Evolutionary conservation across 2,329 filamentous ascomycete genomes (phyloP).

Genomic region (Cladosporium sp.): DNA sequence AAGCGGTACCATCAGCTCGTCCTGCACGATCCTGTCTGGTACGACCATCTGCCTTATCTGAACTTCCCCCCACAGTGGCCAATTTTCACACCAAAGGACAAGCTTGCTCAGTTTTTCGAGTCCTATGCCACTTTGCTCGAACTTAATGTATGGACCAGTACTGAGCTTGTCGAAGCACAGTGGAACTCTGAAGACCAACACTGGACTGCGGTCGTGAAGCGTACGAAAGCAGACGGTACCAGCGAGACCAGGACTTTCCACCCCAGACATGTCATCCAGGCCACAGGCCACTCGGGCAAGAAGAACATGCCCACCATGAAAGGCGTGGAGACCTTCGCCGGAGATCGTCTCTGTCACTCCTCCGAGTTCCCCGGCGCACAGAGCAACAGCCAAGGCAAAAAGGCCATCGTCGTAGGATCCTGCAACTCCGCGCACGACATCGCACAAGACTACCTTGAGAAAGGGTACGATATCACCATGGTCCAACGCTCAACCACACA

Average conservation of each 20-base stretch:
- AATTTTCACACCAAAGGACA: constrained; percentile 67
- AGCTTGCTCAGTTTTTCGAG: constrained; percentile 65
- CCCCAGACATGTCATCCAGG: constrained; percentile 61
- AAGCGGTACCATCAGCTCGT: constrained; percentile 42
- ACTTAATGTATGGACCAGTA: constrained; percentile 62
- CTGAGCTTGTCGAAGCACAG: constrained; percentile 24
- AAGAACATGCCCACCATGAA: constrained; percentile 45
- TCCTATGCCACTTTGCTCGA: constrained; percentile 60
- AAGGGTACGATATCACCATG: constrained; percentile 41
- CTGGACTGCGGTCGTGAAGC: constrained; percentile 55
- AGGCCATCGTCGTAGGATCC: constrained; percentile 44
- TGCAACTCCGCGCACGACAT: constrained; percentile 50
- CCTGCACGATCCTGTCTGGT: constrained; percentile 59
- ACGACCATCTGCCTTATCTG: constrained; percentile 59
- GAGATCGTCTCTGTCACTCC: constrained; percentile 52
- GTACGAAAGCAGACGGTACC: constrained; percentile 33
- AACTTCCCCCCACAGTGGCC: constrained; percentile 63
- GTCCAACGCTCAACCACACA: constrained; percentile 43
- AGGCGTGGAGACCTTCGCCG: constrained; percentile 45
- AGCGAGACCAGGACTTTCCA: constrained; percentile 51
- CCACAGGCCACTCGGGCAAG: constrained; percentile 66
- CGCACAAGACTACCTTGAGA: constrained; percentile 44
- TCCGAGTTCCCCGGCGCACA: constrained; percentile 43
- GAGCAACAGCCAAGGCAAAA: constrained; percentile 36
- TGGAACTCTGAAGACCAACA: constrained; percentile 48